These are phyloP conservation scores for Actinomortierella ambigua DNA, from an alignment of 371 early-diverging fungal species.

Conservation along the genomic window DNA sequence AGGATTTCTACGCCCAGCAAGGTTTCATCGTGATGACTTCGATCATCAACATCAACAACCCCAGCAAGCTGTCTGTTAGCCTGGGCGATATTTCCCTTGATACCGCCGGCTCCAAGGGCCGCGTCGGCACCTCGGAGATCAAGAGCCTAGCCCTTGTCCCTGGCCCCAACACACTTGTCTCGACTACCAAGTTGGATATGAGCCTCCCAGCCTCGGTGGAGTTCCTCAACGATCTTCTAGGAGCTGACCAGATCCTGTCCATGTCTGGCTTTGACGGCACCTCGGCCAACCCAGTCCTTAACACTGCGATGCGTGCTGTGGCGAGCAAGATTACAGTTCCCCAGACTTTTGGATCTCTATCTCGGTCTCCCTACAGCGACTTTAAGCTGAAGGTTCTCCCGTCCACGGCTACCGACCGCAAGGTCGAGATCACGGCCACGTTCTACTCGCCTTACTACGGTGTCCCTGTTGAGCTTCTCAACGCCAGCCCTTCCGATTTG, in stretches of 20 bases:
- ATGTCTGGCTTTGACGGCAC: neutral
- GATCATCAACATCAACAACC: conserved; percentile 11
- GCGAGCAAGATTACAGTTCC: neutral
- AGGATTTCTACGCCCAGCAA: neutral
- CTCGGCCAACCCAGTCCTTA: neutral
- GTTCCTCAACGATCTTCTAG: neutral
- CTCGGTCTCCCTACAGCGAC: neutral
- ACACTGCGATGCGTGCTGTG: neutral
- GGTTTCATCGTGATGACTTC: conserved; percentile 11
- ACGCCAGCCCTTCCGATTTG: neutral
- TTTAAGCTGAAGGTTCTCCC: conserved; percentile 1
- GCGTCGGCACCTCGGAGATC: neutral
- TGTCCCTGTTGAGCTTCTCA: neutral
- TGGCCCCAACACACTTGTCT: conserved; percentile 6
- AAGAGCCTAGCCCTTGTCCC: neutral
- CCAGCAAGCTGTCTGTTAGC: conserved; percentile 6
- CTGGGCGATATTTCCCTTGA: conserved; percentile 12
- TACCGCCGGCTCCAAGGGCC: neutral
- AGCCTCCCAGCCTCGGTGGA: neutral
- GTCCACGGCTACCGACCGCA: neutral
- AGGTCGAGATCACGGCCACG: neutral
- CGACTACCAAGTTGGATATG: neutral
- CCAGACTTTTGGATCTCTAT: neutral
- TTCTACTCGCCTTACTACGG: conserved; percentile 5
- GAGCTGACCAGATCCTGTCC: neutral